Conservation (phyloP, 1,284 basidiomycete species). For the Leccinum ponderosum region DNA sequence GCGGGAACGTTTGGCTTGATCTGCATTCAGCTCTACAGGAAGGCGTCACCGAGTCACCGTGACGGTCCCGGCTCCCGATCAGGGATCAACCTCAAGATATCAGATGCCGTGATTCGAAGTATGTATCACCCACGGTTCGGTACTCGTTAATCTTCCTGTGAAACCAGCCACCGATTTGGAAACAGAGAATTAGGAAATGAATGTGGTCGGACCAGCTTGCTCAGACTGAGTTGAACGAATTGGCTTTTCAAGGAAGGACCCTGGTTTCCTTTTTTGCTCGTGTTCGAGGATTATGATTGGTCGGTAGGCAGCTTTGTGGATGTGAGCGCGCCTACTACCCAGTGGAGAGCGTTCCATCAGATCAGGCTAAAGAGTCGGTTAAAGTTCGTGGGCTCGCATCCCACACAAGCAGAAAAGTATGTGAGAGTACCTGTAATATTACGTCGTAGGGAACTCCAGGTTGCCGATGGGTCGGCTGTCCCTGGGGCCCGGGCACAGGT, state of each 20-base stretch:
- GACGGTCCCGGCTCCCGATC: not conserved
- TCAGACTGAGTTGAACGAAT: not conserved
- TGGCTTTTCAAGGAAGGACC: not conserved
- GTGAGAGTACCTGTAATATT: no score
- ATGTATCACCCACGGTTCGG: no score
- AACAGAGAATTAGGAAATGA: not conserved
- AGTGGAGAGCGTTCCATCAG: not conserved
- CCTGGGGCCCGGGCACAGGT: no score
- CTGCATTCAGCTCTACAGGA: not conserved
- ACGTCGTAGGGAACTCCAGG: no score
- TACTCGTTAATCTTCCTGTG: not conserved
- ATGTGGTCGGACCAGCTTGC: not conserved
- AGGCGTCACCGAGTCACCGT: not conserved
- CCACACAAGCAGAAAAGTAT: not conserved
- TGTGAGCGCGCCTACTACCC: not conserved
- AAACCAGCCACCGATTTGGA: not conserved
- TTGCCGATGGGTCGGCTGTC: not conserved
- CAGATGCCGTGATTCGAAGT: not conserved
- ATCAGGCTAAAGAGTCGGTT: not conserved
- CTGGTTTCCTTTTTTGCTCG: not conserved
- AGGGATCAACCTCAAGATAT: not conserved
- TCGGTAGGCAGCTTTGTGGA: not conserved
- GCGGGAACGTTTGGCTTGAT: not conserved
- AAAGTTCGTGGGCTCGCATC: not conserved
- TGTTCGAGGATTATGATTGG: not conserved